These are phyloP conservation scores for Trifolium fragiferum DNA, from an alignment of 306 rosid genomes.

Conservation along the genomic window DNA sequence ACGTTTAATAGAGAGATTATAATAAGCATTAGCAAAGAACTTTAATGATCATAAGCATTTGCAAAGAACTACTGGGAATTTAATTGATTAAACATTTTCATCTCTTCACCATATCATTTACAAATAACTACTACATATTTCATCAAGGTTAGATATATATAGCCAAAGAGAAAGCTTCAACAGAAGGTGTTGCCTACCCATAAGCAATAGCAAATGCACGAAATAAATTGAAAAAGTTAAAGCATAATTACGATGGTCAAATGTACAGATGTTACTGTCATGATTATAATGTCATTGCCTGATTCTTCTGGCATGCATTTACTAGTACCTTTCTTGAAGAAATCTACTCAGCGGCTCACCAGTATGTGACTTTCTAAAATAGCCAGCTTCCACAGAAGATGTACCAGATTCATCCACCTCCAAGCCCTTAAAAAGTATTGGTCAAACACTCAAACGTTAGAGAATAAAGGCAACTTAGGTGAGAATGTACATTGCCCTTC, in stretches of 20 bases:
- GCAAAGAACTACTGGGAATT: not conserved
- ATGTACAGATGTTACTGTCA: slow-evolving; percentile 14
- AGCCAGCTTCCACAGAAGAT: slow-evolving; percentile 45
- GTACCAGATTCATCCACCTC: slow-evolving; percentile 41
- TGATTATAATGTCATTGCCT: slow-evolving; percentile 34
- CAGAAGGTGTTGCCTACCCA: slow-evolving; percentile 12
- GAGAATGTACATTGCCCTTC: not conserved
- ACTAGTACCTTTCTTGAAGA: slow-evolving; percentile 73
- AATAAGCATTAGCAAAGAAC: not conserved
- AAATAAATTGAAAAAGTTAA: not conserved
- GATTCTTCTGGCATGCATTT: slow-evolving; percentile 22
- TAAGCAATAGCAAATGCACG: slow-evolving; percentile 26
- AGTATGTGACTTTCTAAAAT: slow-evolving; percentile 46
- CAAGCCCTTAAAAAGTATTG: slow-evolving; percentile 48
- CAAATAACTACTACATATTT: slow-evolving; percentile 1
- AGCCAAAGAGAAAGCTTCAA: slow-evolving; percentile 11
- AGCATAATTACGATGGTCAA: slow-evolving; percentile 1
- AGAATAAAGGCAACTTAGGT: slow-evolving; percentile 18
- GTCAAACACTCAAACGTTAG: slow-evolving; percentile 41
- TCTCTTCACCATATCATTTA: slow-evolving; percentile 16
- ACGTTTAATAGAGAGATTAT: slow-evolving; percentile 3
- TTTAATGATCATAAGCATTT: not conserved
- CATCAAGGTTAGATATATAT: not conserved
- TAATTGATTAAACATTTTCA: slow-evolving; percentile 1
- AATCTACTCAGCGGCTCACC: slow-evolving; percentile 63